Conservation (phyloP, 2,329 filamentous ascomycete species). For the Pseudopithomyces chartarum region DNA sequence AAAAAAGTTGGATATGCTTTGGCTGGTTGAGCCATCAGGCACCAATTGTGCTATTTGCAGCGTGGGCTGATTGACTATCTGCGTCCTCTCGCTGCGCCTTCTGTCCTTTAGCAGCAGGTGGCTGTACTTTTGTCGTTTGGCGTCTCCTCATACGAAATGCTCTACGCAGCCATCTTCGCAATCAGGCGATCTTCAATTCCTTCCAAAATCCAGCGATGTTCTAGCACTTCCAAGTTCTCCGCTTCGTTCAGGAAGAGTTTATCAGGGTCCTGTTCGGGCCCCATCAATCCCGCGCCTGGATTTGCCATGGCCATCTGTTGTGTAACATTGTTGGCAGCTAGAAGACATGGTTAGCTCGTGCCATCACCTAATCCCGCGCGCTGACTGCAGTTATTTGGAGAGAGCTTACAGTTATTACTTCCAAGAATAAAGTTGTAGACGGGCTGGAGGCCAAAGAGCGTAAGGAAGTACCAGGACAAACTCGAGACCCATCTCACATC, state of each 20-base stretch:
- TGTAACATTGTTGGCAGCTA: slow-evolving; percentile 88
- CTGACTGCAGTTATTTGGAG: not conserved
- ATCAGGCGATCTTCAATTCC: slow-evolving; percentile 85
- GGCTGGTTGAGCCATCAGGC: slow-evolving; percentile 25
- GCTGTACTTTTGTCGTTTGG: slow-evolving; percentile 13
- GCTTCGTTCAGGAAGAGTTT: slow-evolving; percentile 93
- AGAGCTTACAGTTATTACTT: slow-evolving; percentile 83
- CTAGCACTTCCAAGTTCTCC: slow-evolving; percentile 93
- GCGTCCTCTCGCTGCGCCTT: slow-evolving; percentile 10
- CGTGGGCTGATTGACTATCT: slow-evolving; percentile 30
- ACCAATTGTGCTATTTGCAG: slow-evolving; percentile 15
- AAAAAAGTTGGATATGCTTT: slow-evolving; percentile 30
- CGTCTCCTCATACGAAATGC: slow-evolving; percentile 8
- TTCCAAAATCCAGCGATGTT: slow-evolving; percentile 90
- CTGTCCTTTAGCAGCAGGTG: slow-evolving; percentile 6
- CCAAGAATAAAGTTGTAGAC: slow-evolving; percentile 97
- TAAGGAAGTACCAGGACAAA: slow-evolving; percentile 98
- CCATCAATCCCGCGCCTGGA: slow-evolving; percentile 79
- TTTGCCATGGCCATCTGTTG: slow-evolving; percentile 82
- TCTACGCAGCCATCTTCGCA: slow-evolving; percentile 44
- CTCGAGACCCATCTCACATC: slow-evolving; percentile 99
- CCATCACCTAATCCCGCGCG: not conserved
- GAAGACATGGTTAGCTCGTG: slow-evolving; percentile 32
- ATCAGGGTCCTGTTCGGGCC: slow-evolving; percentile 89
- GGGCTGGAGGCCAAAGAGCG: slow-evolving; percentile 93